Conservation (phyloP, 495 filamentous ascomycete genomes). For the Neurospora sp. region DNA sequence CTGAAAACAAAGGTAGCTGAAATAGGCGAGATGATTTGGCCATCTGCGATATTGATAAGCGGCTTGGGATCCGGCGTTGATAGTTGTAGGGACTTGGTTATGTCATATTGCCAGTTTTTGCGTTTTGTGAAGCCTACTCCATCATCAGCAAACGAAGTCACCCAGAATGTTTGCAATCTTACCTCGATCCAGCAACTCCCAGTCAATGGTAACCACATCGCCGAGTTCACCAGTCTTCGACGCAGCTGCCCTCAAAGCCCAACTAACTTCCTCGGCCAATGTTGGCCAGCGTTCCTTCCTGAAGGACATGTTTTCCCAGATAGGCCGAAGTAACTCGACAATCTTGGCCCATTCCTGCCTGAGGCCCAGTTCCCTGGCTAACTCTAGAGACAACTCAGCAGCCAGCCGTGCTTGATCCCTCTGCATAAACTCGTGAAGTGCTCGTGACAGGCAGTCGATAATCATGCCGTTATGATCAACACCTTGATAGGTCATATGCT, state of each 20-base stretch:
- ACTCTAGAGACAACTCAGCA: constrained; percentile 58
- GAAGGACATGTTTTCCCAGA: constrained; percentile 67
- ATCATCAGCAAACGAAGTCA: background rate
- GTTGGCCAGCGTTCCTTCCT: constrained; percentile 73
- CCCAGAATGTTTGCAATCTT: constrained; percentile 13
- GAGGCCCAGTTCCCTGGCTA: constrained; percentile 56
- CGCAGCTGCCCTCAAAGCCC: constrained; percentile 67
- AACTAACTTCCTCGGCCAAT: constrained; percentile 61
- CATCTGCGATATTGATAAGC: constrained; percentile 52
- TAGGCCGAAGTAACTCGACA: constrained; percentile 52
- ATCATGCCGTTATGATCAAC: constrained; percentile 58
- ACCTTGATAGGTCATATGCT: constrained; percentile 29
- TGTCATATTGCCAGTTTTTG: constrained; percentile 58
- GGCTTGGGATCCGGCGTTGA: constrained; percentile 49
- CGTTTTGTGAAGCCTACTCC: constrained; percentile 48
- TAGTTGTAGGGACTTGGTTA: constrained; percentile 57
- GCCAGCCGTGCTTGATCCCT: constrained; percentile 53
- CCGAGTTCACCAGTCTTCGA: constrained; percentile 50
- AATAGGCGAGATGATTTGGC: constrained; percentile 62
- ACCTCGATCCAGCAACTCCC: constrained; percentile 70
- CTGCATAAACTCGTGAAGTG: constrained; percentile 54
- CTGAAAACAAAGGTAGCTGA: constrained; percentile 64
- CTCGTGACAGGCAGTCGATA: constrained; percentile 46
- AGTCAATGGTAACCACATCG: constrained; percentile 64
- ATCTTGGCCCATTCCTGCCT: constrained; percentile 55